phyloP scores from a whole-genome alignment of 768 basidiomycete species.

The Russula earlei region DNA sequence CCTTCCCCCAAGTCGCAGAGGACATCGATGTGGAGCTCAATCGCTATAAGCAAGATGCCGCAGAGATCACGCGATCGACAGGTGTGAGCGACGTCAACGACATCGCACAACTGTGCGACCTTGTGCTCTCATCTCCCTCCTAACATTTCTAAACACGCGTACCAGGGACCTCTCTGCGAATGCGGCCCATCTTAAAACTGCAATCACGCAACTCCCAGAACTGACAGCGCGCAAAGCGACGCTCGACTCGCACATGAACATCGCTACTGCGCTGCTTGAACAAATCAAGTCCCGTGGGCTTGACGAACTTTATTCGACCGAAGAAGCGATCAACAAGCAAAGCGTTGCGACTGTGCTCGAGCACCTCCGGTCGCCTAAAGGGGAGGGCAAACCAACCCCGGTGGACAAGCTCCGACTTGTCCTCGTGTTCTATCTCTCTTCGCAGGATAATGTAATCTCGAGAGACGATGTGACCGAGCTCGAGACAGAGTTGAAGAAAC shows the following conservation, averaged over 20 bases:
- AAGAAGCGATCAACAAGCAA: slow-evolving; percentile 87
- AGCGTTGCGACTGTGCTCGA: slow-evolving; percentile 76
- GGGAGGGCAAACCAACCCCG: slow-evolving; percentile 55
- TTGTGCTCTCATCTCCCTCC: neutral
- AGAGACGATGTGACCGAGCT: slow-evolving; percentile 87
- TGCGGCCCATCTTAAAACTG: slow-evolving; percentile 89
- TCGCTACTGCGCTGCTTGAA: slow-evolving; percentile 89
- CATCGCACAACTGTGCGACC: slow-evolving; percentile 81
- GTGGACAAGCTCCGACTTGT: slow-evolving; percentile 89
- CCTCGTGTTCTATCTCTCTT: slow-evolving; percentile 90
- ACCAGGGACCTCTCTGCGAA: slow-evolving; percentile 82
- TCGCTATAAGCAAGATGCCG: slow-evolving; percentile 91
- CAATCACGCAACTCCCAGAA: slow-evolving; percentile 94
- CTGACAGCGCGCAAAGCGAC: slow-evolving; percentile 94
- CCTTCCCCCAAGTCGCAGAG: slow-evolving; percentile 97
- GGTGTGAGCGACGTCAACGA: slow-evolving; percentile 95
- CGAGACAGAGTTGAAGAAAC: slow-evolving; percentile 75
- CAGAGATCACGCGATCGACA: slow-evolving; percentile 91
- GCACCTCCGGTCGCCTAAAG: slow-evolving; percentile 65
- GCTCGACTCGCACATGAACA: slow-evolving; percentile 98
- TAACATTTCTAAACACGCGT: neutral
- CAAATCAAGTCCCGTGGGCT: slow-evolving; percentile 92
- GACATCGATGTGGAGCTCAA: slow-evolving; percentile 90
- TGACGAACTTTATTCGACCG: slow-evolving; percentile 94
- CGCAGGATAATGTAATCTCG: slow-evolving; percentile 65